Conservation (phyloP, 1,284 basidiomycete species). For the Cryptococcus sp. region DNA sequence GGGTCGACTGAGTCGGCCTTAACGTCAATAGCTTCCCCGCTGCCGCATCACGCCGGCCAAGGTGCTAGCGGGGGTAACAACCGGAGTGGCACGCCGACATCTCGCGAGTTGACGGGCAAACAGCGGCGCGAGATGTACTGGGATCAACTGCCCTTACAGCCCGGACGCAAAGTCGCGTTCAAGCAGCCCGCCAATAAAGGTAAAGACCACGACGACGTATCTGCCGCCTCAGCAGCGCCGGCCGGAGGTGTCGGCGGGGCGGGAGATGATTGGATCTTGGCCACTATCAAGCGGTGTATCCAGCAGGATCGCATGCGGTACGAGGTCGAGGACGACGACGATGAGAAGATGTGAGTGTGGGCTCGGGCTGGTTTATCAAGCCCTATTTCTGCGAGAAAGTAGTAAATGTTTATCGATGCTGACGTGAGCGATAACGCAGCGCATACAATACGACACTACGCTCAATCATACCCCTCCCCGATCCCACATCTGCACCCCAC, state of each 20-base stretch:
- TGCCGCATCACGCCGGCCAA: not conserved
- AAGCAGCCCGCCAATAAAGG: slow-evolving; percentile 33
- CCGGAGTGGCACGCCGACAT: slow-evolving; percentile 21
- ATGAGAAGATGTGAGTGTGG: slow-evolving; percentile 28
- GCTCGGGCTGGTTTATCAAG: not conserved
- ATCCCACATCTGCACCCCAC: slow-evolving; percentile 41
- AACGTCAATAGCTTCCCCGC: slow-evolving; percentile 13
- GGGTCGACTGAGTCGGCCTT: slow-evolving; percentile 6
- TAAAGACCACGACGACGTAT: slow-evolving; percentile 15
- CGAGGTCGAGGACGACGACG: slow-evolving; percentile 49
- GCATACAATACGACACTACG: slow-evolving; percentile 55
- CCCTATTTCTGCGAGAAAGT: too few relatives aligned
- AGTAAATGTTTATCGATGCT: too few relatives aligned
- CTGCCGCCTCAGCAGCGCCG: not conserved
- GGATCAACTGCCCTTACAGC: slow-evolving; percentile 53
- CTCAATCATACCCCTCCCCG: slow-evolving; percentile 56
- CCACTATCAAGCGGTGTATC: slow-evolving; percentile 50
- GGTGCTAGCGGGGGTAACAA: not conserved
- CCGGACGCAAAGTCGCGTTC: slow-evolving; percentile 54
- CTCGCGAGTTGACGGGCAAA: slow-evolving; percentile 23
- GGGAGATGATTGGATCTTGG: slow-evolving; percentile 54
- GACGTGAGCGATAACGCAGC: slow-evolving; percentile 16
- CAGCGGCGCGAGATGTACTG: slow-evolving; percentile 31
- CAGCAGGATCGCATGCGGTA: slow-evolving; percentile 51
- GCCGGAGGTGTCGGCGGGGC: slow-evolving; percentile 6